Evolutionary conservation across 106 monocot species (phyloP).

Genomic region (Amphibolis antarctica): DNA sequence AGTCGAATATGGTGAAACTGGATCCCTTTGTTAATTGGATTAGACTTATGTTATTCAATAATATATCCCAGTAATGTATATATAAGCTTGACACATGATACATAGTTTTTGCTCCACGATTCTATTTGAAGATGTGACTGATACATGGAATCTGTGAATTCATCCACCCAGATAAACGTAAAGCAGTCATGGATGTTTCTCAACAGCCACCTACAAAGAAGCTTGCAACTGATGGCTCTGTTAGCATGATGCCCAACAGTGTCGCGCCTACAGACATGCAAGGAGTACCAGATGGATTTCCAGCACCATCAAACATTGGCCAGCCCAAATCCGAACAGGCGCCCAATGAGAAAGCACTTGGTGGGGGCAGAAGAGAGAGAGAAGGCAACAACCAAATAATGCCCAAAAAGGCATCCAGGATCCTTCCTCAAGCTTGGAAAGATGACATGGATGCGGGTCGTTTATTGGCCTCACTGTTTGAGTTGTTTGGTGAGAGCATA

Average conservation of each 20-base stretch:
- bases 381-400: conserved; percentile 3
- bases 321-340: conserved; percentile 30
- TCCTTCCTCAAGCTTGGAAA: conserved; percentile 78
- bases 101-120: too few species aligned
- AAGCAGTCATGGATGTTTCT: conserved; percentile 25
- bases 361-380: conserved; percentile 22
- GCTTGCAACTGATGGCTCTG: conserved; percentile 31
- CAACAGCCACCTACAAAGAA: conserved; percentile 77
- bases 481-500: conserved; percentile 79
- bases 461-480: conserved; percentile 59
- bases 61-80: too few species aligned
- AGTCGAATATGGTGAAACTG: too few species aligned
- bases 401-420: conserved; percentile 14
- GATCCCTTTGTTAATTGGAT: too few species aligned
- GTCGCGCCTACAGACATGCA: conserved; percentile 14
- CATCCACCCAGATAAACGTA: conserved; percentile 44
- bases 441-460: conserved; percentile 70
- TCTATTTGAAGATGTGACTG: too few species aligned
- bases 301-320: conserved; percentile 8
- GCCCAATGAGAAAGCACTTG: conserved; percentile 13
- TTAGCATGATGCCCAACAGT: conserved; percentile 10
- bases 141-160: not conserved
- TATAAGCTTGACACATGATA: too few species aligned
- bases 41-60: too few species aligned
- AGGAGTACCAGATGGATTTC: conserved; percentile 25